Evolutionary conservation across 208 protist species (phyloP), one percentile per base, ranked within the genome.

Genomic region (Leishmania braziliensis): DNA sequence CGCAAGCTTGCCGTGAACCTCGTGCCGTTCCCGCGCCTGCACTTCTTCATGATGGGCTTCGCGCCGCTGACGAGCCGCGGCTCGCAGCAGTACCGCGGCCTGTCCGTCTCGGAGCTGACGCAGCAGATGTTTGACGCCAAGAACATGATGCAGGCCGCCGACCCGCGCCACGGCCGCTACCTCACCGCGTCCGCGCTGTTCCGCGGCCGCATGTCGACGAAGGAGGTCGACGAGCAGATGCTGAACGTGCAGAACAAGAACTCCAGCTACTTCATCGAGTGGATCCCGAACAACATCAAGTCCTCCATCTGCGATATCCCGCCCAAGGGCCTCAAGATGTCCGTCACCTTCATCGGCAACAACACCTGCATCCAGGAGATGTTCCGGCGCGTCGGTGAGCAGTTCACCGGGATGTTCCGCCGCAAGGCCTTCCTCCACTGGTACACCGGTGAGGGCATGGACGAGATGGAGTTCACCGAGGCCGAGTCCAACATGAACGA

Each of bases 351-450:
- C 85, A 97, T 99, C 78, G 96, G 91, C 82, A 99, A 99, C 95
- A 96, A 92, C 68, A 99, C 98, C 76, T 85, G 88, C 81, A 99
- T 99, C 58, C 90, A 96, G 82, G 95, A 99, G 89, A 91, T 99
- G 88, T 99, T 99, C 90, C 86, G 92, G 75, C 92, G 98, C 75
- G 90, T 99, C 12, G 90, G 84, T 71, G 92, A 98, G 82, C 98
- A 99, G 91, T 99, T 99, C 94, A 98, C 91, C 53, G 89, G 90
- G 81, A 99, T 99, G 99, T 99, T 99, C 95, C 89, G 93, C 80
- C 88, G 97, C 81, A 99, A 99, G 91, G 99, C 99, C 79, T 99
- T 99, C 96, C 90, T 99, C 51, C 99, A 99, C 94, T 99, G 99
- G 99, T 99, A 99, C 95, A 99, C 98, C 66, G 96, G 97, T 70